phyloP scores from a whole-genome alignment of 192 early-diverging fungal genomes.

The Coemansia sp. region DNA sequence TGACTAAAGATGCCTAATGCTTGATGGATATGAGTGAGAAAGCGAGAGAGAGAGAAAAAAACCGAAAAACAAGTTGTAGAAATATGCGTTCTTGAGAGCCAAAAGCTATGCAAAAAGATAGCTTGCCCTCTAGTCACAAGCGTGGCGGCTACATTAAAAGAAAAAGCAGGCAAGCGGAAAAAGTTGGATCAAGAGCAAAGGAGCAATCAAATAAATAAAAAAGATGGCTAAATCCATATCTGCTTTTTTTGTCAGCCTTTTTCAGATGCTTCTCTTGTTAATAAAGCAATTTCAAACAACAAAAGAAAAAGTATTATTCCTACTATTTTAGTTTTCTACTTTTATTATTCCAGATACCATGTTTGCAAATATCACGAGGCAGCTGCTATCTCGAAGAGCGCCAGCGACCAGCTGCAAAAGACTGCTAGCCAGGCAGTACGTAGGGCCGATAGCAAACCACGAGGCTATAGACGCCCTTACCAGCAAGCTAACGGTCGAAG shows the following conservation, averaged over 20 bases:
- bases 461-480: neutral
- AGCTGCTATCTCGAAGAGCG: neutral
- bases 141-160: too few relatives aligned
- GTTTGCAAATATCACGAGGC: neutral
- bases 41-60: neutral
- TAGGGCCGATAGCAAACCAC: conserved; percentile 7
- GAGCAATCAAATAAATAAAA: neutral
- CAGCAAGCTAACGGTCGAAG: neutral
- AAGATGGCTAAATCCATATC: too few relatives aligned
- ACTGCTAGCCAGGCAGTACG: conserved; percentile 5
- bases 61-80: neutral
- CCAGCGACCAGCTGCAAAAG: neutral
- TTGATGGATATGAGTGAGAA: neutral
- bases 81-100: too few relatives aligned
- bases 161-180: neutral
- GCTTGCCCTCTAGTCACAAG: too few relatives aligned
- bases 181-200: too few relatives aligned
- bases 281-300: neutral
- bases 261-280: too few relatives aligned
- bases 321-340: too few relatives aligned
- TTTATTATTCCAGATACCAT: too few relatives aligned
- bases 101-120: too few relatives aligned
- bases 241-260: too few relatives aligned
- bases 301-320: conserved; percentile 5
- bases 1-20: too few relatives aligned